Percentiles rank a stretch among this genome's conserved stretches.
Evolutionary conservation across 2,329 filamentous ascomycete species (phyloP).

Genomic region (Leptographium galeiforme): DNA sequence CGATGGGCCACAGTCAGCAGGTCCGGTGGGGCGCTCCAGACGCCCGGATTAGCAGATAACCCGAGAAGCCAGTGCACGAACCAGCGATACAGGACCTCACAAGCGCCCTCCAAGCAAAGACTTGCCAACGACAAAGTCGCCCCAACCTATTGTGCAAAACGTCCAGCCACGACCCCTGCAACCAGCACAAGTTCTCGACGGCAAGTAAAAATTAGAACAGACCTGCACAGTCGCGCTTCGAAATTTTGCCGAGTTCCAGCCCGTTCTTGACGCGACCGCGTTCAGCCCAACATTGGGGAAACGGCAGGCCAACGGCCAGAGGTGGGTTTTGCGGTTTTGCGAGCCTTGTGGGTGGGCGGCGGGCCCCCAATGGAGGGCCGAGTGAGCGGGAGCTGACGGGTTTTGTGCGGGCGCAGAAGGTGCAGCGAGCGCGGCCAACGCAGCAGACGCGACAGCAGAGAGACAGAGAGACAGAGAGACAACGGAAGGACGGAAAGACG

Average conservation of each 20-base stretch:
- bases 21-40: neutral
- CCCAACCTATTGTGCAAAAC: neutral
- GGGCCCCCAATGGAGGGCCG: too few species aligned
- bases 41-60: conserved; percentile 7
- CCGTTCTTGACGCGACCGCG: neutral
- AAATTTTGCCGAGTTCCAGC: neutral
- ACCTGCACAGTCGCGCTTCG: neutral
- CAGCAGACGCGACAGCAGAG: neutral
- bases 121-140: neutral
- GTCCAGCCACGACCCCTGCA: neutral
- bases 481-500: neutral
- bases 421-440: neutral
- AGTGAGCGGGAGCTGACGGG: too few species aligned
- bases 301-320: neutral
- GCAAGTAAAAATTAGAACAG: neutral
- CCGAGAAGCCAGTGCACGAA: conserved; percentile 1
- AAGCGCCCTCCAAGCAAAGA: neutral
- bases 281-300: neutral
- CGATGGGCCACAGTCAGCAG: neutral
- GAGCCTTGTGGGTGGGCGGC: too few species aligned
- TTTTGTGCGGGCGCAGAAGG: neutral
- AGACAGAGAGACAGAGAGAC: neutral
- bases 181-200: neutral
- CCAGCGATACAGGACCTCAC: neutral
- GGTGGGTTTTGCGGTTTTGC: neutral